phyloP scores from a whole-genome alignment of 2,329 filamentous ascomycete species.

The Paraconiothyrium sp. region DNA sequence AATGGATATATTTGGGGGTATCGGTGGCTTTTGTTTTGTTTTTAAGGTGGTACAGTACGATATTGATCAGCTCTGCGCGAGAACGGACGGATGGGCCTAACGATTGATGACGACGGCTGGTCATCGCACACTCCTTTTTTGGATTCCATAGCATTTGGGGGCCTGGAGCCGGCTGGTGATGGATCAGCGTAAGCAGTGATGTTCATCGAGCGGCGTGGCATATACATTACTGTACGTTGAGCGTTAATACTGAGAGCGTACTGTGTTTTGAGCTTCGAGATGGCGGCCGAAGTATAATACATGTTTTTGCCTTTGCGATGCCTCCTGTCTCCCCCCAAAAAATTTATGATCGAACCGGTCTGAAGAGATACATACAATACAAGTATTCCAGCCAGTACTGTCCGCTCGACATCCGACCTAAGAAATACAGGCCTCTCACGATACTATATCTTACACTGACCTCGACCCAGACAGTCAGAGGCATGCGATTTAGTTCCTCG shows the following conservation, averaged over 20 bases:
- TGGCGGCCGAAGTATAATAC: background rate
- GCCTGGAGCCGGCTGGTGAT: background rate
- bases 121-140: constrained; percentile 43
- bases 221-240: constrained; percentile 20
- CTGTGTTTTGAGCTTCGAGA: background rate
- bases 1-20: constrained; percentile 35
- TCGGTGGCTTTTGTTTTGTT: constrained; percentile 22
- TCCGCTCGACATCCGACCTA: background rate
- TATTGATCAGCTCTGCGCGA: constrained; percentile 5
- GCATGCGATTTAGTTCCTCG: constrained; percentile 56
- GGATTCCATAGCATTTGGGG: constrained; percentile 7
- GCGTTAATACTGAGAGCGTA: constrained; percentile 20
- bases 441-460: constrained; percentile 15
- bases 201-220: constrained; percentile 1
- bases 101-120: constrained; percentile 32
- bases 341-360: too few species aligned
- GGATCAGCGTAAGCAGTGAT: background rate
- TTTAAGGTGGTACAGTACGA: constrained; percentile 14
- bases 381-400: background rate
- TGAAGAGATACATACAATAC: background rate
- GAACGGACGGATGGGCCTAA: constrained; percentile 25
- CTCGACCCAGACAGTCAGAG: background rate
- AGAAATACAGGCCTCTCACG: constrained; percentile 1
- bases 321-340: too few species aligned
- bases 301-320: background rate